phyloP scores from a whole-genome alignment of 768 basidiomycete genomes.

The Suillus cothurnatus region DNA sequence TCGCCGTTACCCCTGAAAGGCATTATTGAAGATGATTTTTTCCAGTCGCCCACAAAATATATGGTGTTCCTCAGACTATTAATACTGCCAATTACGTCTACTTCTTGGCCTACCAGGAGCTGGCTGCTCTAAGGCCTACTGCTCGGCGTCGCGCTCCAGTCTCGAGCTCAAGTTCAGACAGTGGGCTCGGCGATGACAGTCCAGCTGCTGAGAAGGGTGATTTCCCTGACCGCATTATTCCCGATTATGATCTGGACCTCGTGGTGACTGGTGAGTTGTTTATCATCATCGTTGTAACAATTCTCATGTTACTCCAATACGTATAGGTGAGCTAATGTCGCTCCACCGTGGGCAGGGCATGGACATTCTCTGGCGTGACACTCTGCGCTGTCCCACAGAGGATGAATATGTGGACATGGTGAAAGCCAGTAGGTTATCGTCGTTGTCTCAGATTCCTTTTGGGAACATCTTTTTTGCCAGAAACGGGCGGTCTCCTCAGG shows the following conservation, averaged over 20 bases:
- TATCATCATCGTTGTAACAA: not conserved
- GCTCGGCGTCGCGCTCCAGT: not conserved
- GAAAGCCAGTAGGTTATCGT: constrained; percentile 71
- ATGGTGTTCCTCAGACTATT: constrained; percentile 94
- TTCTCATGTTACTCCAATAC: not conserved
- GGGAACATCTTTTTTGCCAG: constrained; percentile 46
- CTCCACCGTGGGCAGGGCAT: constrained; percentile 94
- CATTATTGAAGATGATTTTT: not conserved
- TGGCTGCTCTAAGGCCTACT: constrained; percentile 26
- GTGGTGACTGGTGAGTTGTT: constrained; percentile 68
- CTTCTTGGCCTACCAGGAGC: constrained; percentile 88
- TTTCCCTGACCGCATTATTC: constrained; percentile 21
- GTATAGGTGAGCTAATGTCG: constrained; percentile 67
- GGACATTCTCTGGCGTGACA: constrained; percentile 93
- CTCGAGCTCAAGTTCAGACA: constrained; percentile 9
- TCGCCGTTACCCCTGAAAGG: not conserved
- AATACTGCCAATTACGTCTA: constrained; percentile 98
- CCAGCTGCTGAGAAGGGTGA: constrained; percentile 15
- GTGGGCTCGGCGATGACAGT: constrained; percentile 5
- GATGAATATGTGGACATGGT: constrained; percentile 97
- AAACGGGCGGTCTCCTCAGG: constrained; percentile 91
- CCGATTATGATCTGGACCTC: constrained; percentile 56
- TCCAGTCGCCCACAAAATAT: constrained; percentile 93
- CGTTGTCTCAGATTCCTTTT: not conserved
- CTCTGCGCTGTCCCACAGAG: constrained; percentile 86